Base-by-base conservation (phyloP, 495 filamentous ascomycete species). In the Cenococcum geophilum region DNA sequence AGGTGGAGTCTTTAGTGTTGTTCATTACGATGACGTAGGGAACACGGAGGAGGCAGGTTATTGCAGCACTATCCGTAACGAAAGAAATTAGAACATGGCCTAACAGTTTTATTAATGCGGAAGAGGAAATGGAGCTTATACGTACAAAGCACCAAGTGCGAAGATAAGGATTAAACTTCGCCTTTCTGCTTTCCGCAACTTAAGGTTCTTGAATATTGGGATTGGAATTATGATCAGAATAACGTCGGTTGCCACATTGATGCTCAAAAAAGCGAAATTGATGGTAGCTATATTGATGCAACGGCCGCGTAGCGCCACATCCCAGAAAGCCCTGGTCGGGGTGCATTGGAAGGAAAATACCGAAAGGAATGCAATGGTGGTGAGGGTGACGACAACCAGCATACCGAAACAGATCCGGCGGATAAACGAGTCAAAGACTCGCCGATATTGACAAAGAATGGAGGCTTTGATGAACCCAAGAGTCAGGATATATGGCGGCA, bases 161-260 rank as follows among this genome's bases (percentile, higher is more conserved):
- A 49, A 49, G 16, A 49, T 49, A 18, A 49, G 1, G 45, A 49
- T 49, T 22, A 49, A 22, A 18, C 45, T 49, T n/a, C 45, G 45
- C 45, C n/a, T 49, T 49, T 49, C 45, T 14, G 45, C 45, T 49
- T 49, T 49, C 11, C 45, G 5, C 18, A 49, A 8, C 22, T 49
- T 49, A 6, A 49, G 18, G 14, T n/a, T 49, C 22, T 22, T 49
- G 45, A 49, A 49, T 1, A 49, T 49, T 49, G 45, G 45, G 8
- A 49, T 49, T 49, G 45, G 45, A 1, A 49, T 49, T 18, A 22
- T 22, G 16, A 49, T 18, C 9, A 49, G 45, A 1, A 18, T 22
- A 8, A 49, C 8, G 22, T 49, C 45, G 1, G 45, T 49, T 9
- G 45, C 45, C 8, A 49, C 45, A 14, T 49, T 49, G 6, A 49